These are phyloP conservation scores for Plasmodium adleri DNA, from an alignment of 169 alveolate genomes.

Conservation along the genomic window DNA sequence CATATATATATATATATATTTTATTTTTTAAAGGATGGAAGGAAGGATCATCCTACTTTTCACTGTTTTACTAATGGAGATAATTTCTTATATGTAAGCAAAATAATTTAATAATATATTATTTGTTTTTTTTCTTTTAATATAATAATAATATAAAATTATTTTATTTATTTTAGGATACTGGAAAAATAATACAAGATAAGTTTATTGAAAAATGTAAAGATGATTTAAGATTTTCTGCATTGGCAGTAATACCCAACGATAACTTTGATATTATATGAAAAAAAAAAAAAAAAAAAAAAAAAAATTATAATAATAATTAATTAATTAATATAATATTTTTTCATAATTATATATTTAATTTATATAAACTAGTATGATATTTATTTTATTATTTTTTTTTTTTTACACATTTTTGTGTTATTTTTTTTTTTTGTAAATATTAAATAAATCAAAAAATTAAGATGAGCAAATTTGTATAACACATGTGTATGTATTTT, in stretches of 20 bases:
- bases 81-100: slow-evolving; percentile 34
- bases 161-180: slow-evolving; percentile 28
- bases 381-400: too few relatives aligned
- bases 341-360: too few relatives aligned
- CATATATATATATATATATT: not conserved
- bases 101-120: not conserved
- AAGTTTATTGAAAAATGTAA: slow-evolving; percentile 28
- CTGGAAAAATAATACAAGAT: slow-evolving; percentile 32
- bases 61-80: slow-evolving; percentile 22
- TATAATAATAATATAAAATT: not conserved
- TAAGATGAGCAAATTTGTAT: too few relatives aligned
- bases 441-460: too few relatives aligned
- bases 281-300: too few relatives aligned
- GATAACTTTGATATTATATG: slow-evolving; percentile 1
- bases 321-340: too few relatives aligned
- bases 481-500: too few relatives aligned
- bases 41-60: slow-evolving; percentile 38
- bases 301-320: too few relatives aligned
- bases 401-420: too few relatives aligned
- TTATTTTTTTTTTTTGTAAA: too few relatives aligned
- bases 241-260: slow-evolving; percentile 38
- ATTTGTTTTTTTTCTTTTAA: not conserved
- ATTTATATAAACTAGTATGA: too few relatives aligned
- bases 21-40: slow-evolving; percentile 28
- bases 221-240: slow-evolving; percentile 48